Conservation (phyloP, 2,329 filamentous ascomycete species). For the Samsoniella hepiali region DNA sequence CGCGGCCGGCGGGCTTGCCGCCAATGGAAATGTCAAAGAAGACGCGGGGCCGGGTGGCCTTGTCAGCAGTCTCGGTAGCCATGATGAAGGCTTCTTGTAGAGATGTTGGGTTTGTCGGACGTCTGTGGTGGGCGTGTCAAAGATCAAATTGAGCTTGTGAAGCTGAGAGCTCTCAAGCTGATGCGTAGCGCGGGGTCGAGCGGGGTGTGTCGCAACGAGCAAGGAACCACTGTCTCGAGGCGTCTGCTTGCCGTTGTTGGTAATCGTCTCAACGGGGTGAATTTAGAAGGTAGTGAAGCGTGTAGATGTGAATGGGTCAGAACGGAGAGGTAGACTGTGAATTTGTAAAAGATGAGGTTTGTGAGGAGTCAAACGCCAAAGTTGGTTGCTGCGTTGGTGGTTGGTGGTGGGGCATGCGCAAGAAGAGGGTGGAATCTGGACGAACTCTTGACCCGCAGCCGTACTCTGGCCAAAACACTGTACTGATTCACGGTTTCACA, state of each 20-base stretch:
- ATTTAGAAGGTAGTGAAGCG: background rate
- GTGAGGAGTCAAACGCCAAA: background rate
- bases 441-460: conserved; percentile 13
- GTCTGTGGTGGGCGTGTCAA: background rate
- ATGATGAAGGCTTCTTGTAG: conserved; percentile 27
- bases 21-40: conserved; percentile 92
- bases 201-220: conserved; percentile 4
- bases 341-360: background rate
- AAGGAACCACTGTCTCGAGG: background rate
- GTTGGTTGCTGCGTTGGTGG: background rate
- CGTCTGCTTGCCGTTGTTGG: background rate
- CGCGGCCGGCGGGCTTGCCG: conserved; percentile 66
- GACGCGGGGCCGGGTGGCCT: conserved; percentile 68
- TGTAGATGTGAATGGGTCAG: background rate
- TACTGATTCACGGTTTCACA: background rate
- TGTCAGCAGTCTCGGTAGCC: conserved; percentile 40
- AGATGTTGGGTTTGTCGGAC: background rate
- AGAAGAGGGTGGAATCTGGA: conserved; percentile 11
- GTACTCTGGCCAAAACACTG: background rate
- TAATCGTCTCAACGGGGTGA: background rate
- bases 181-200: conserved; percentile 8
- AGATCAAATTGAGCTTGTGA: background rate
- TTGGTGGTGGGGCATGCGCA: background rate
- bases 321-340: background rate
- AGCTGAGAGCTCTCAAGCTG: background rate